Evolutionary conservation across 2,329 filamentous ascomycete genomes (phyloP), one percentile per base, ranked within the genome.

Genomic region (Fusarium brevicatenulatum): DNA sequence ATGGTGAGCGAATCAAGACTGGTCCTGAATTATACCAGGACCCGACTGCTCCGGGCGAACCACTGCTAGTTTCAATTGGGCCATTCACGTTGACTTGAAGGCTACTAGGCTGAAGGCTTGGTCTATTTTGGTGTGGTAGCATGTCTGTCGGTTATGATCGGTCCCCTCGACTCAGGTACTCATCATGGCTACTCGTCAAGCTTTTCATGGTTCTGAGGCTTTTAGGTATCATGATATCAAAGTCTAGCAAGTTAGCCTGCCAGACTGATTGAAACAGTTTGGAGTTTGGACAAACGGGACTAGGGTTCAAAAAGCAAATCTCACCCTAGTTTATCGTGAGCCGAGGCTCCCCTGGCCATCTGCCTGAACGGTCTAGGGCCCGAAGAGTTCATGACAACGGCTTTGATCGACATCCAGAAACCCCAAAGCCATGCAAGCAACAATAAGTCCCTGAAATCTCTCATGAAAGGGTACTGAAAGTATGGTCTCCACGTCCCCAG

Each of bases 401-500:
- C 46, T 32, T 49, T 54, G 66, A 63, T 63, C 70, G 52, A 67
- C 66, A 58, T 59, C 54, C 28, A 65, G 32, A 47, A 49, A 55
- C 66, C 57, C 49, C 60, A 70, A 54, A 32, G 16, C 54, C 25
- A 52, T 63, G 47, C 53, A 47, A 50, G 23, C 34, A 36, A 36
- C 34, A 54, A 37, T 39, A 37, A 58, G 61, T 66, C 66, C 66
- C 54, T 71, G 65, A 53, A 47, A 43, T 36, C 25, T 67, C 53
- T 73, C 43, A 55, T 50, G 44, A 55, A 56, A 40, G 47, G 40
- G 30, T 32, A 32, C 37, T 74, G 44, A 47, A 50, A 63, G 55
- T 34, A 63, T 64, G 52, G 68, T 67, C 70, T 73, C 70, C 73
- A 74, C 58, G 66, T 63, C 72, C 58, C 75, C 73, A 77, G 75